phyloP scores from a whole-genome alignment of 805 yeast genomes.

The Candida adriatica region DNA sequence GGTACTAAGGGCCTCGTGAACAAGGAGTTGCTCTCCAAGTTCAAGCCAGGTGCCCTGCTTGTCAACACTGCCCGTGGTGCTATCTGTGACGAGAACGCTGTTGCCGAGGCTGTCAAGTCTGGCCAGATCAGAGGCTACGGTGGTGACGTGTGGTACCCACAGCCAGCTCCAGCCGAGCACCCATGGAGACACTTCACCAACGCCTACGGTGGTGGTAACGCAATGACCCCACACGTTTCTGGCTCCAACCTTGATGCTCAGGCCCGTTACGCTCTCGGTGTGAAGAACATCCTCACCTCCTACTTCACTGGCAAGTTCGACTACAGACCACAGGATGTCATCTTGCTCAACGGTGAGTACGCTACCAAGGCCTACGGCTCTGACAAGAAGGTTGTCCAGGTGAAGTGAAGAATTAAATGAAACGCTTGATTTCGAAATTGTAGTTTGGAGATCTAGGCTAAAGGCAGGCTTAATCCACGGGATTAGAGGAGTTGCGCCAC shows the following conservation, averaged over 20 bases:
- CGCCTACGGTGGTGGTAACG: constrained; percentile 68
- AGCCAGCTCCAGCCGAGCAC: constrained; percentile 71
- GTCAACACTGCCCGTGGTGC: constrained; percentile 84
- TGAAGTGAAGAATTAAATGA: too few relatives aligned
- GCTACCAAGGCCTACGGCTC: constrained; percentile 69
- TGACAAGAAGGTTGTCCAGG: constrained; percentile 29
- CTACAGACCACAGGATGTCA: constrained; percentile 71
- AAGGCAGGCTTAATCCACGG: too few relatives aligned
- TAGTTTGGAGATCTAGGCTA: too few relatives aligned
- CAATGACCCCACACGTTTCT: constrained; percentile 78
- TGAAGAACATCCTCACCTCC: constrained; percentile 54
- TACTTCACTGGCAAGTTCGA: constrained; percentile 57
- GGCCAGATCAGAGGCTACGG: constrained; percentile 77
- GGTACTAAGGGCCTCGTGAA: constrained; percentile 61
- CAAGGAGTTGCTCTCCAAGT: constrained; percentile 56
- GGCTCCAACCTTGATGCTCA: constrained; percentile 82
- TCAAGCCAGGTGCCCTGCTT: constrained; percentile 67
- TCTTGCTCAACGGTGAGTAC: constrained; percentile 64
- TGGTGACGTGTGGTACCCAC: constrained; percentile 84
- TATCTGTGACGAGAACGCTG: constrained; percentile 64
- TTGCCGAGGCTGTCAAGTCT: constrained; percentile 61
- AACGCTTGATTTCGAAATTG: too few relatives aligned
- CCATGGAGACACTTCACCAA: constrained; percentile 72
- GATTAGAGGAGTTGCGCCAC: too few relatives aligned
- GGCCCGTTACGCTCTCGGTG: constrained; percentile 64